Conservation (phyloP, 1,139 yeast genomes). For the Martiniozyma asiatica region DNA sequence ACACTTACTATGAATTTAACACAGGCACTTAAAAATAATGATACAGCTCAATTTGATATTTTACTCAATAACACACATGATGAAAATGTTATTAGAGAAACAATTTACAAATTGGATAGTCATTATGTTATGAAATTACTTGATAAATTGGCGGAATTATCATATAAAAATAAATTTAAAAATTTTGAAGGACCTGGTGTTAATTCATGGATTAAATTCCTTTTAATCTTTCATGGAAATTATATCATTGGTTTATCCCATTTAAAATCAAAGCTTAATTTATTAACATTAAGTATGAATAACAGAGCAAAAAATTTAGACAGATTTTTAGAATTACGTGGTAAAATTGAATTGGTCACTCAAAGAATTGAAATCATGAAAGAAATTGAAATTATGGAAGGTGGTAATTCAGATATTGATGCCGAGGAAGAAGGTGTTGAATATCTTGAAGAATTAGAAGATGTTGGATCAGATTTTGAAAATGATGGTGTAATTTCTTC, state of each 20-base stretch:
- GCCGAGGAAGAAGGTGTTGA: slow-evolving; percentile 32
- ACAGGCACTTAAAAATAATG: slow-evolving; percentile 64
- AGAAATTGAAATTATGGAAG: slow-evolving; percentile 30
- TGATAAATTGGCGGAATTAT: slow-evolving; percentile 75
- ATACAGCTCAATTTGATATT: slow-evolving; percentile 61
- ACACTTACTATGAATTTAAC: slow-evolving; percentile 55
- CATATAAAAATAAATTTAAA: slow-evolving; percentile 37
- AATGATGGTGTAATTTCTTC: too few species aligned
- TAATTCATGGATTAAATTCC: slow-evolving; percentile 89
- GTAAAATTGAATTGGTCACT: slow-evolving; percentile 60
- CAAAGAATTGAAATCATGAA: slow-evolving; percentile 58
- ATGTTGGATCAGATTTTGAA: too few species aligned
- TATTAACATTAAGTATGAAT: slow-evolving; percentile 65
- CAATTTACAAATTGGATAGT: slow-evolving; percentile 28
- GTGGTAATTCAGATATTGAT: slow-evolving; percentile 5
- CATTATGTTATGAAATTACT: slow-evolving; percentile 61
- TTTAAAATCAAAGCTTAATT: slow-evolving; percentile 43
- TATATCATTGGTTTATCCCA: slow-evolving; percentile 26
- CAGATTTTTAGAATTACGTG: slow-evolving; percentile 69
- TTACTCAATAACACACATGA: slow-evolving; percentile 68
- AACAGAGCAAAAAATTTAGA: slow-evolving; percentile 69
- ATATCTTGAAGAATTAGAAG: slow-evolving; percentile 24
- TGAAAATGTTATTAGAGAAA: slow-evolving; percentile 43
- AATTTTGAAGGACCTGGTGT: slow-evolving; percentile 32
- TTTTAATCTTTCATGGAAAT: slow-evolving; percentile 84